A percentile compares a stretch with the other conserved stretches of the same genome.
phyloP scores from a whole-genome alignment of 78 protist species.

The Dictyostelium capitatum region DNA sequence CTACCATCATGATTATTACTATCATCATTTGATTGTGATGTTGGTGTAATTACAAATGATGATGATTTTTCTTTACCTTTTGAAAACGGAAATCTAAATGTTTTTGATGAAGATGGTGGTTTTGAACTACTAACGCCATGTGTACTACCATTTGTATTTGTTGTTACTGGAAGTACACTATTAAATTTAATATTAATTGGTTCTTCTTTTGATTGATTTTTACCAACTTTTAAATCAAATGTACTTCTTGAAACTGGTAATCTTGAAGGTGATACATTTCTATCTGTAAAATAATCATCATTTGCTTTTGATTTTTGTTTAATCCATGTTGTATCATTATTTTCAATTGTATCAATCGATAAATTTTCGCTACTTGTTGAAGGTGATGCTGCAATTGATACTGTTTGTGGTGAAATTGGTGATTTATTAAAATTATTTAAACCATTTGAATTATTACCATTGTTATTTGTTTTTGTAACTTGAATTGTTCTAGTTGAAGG shows the following conservation, averaged over 20 bases:
- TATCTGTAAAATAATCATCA: not conserved
- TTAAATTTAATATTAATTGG: conserved; percentile 22
- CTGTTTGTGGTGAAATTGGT: not conserved
- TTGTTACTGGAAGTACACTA: not conserved
- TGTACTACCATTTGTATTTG: too few relatives aligned
- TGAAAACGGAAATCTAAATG: conserved; percentile 4
- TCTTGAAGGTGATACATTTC: conserved; percentile 9
- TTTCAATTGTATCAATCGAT: not conserved
- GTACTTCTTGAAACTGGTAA: conserved; percentile 50
- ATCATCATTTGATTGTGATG: not conserved
- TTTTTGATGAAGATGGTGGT: not conserved
- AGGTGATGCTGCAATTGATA: not conserved
- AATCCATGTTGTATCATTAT: conserved; percentile 41
- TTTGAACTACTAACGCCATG: too few relatives aligned
- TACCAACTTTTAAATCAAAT: conserved; percentile 26
- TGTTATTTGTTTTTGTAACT: conserved; percentile 19
- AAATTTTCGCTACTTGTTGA: not conserved
- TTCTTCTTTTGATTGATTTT: not conserved
- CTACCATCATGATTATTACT: not conserved
- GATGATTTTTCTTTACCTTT: conserved; percentile 4
- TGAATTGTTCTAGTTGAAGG: conserved; percentile 51
- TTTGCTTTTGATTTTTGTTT: conserved; percentile 7
- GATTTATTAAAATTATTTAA: not conserved
- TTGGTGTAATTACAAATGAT: not conserved
- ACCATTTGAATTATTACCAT: not conserved